Conservation (phyloP, 2,329 filamentous ascomycete genomes). For the Cladophialophora exuberans region DNA sequence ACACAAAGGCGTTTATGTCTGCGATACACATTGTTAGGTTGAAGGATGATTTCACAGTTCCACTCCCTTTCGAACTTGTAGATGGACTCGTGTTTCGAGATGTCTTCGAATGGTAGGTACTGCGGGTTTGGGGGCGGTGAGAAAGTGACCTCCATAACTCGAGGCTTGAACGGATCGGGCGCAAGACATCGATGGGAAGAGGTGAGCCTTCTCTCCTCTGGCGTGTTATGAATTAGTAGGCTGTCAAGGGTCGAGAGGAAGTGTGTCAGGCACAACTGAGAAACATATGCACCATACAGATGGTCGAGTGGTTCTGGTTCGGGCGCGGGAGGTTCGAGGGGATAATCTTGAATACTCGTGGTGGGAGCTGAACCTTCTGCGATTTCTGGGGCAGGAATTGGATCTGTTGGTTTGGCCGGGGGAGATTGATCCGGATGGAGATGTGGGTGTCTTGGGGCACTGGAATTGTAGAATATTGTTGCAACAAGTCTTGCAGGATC, state of each 20-base stretch:
- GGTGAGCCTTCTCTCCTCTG: conserved; percentile 50
- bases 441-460: conserved; percentile 47
- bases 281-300: conserved; percentile 58
- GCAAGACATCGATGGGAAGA: conserved; percentile 55
- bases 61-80: conserved; percentile 85
- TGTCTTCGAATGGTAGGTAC: conserved; percentile 62
- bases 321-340: conserved; percentile 57
- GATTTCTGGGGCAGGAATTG: conserved; percentile 45
- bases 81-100: conserved; percentile 79
- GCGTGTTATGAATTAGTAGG: conserved; percentile 39
- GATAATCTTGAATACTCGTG: conserved; percentile 55
- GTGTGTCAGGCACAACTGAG: conserved; percentile 59
- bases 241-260: conserved; percentile 57
- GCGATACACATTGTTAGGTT: conserved; percentile 72
- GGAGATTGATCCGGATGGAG: conserved; percentile 53
- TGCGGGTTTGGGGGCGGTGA: conserved; percentile 53
- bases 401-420: conserved; percentile 40
- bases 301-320: conserved; percentile 60
- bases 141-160: conserved; percentile 58
- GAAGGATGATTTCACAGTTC: conserved; percentile 83
- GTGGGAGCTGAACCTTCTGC: conserved; percentile 54
- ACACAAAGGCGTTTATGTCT: conserved; percentile 84
- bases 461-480: conserved; percentile 54
- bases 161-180: conserved; percentile 40
- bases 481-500: conserved; percentile 50